These are phyloP conservation scores for Acanthamoeba triangularis DNA, from an alignment of 208 protist species.

Conservation along the genomic window DNA sequence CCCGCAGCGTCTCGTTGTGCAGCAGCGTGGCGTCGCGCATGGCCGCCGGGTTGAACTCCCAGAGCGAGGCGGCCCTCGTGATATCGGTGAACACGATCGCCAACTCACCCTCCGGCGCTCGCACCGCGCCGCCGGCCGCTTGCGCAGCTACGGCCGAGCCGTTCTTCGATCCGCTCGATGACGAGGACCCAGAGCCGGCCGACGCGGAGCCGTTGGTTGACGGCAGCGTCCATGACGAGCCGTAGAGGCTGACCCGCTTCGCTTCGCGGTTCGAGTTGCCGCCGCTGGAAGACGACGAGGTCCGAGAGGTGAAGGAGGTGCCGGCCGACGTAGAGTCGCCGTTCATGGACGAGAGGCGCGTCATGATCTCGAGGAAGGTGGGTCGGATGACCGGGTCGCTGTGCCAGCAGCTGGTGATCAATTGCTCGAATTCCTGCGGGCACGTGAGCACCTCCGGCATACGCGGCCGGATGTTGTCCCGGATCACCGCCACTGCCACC, in stretches of 20 bases:
- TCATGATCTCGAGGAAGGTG: neutral
- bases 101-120: slow-evolving; percentile 17
- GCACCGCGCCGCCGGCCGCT: neutral
- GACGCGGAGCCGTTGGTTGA: neutral
- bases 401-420: neutral
- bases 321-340: neutral
- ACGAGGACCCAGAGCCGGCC: neutral
- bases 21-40: slow-evolving; percentile 58
- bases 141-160: neutral
- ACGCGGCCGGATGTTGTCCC: neutral
- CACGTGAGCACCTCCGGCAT: neutral
- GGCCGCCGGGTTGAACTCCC: slow-evolving; percentile 54
- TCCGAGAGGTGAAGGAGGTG: neutral
- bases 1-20: slow-evolving; percentile 28
- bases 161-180: neutral
- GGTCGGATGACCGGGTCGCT: neutral
- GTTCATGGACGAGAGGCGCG: neutral
- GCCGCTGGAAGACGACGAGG: neutral
- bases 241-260: neutral
- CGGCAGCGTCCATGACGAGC: neutral
- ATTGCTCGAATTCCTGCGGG: neutral
- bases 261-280: neutral
- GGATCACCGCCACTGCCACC: slow-evolving; percentile 44
- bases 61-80: slow-evolving; percentile 22
- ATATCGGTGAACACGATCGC: slow-evolving; percentile 66